Conservation (phyloP, 495 filamentous ascomycete genomes). For the Penicillium egyptiacum region DNA sequence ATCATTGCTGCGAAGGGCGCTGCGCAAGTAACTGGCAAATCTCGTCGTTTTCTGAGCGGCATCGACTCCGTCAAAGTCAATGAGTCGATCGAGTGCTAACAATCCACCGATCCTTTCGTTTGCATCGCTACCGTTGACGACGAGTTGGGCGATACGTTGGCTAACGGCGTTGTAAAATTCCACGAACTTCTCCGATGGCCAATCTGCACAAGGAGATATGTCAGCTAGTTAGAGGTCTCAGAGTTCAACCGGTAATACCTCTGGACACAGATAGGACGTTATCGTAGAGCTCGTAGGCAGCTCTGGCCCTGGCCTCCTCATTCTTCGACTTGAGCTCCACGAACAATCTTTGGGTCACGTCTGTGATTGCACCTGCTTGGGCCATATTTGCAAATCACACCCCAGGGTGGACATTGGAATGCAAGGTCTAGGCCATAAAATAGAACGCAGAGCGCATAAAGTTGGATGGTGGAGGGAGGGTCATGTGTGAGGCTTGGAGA, state of each 20-base stretch:
- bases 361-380: slow-evolving; percentile 49
- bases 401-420: slow-evolving; percentile 49
- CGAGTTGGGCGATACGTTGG: slow-evolving; percentile 68
- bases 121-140: slow-evolving; percentile 76
- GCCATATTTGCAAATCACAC: slow-evolving; percentile 49
- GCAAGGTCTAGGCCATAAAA: slow-evolving; percentile 39
- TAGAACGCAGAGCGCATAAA: slow-evolving; percentile 31
- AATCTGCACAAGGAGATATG: slow-evolving; percentile 52
- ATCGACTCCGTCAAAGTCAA: slow-evolving; percentile 95
- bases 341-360: slow-evolving; percentile 51
- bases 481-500: slow-evolving; percentile 23
- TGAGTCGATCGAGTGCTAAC: slow-evolving; percentile 84
- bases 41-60: slow-evolving; percentile 89
- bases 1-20: slow-evolving; percentile 84
- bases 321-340: slow-evolving; percentile 54
- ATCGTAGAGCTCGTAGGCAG: slow-evolving; percentile 54
- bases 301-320: slow-evolving; percentile 50
- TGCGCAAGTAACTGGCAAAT: slow-evolving; percentile 86
- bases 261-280: slow-evolving; percentile 51
- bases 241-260: slow-evolving; percentile 33
- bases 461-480: slow-evolving; percentile 24
- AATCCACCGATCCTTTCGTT: slow-evolving; percentile 89
- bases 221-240: slow-evolving; percentile 10
- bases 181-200: slow-evolving; percentile 71
- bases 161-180: slow-evolving; percentile 79